Base-by-base conservation (phyloP, 805 yeast species). In the Zygosaccharomyces siamensis region DNA sequence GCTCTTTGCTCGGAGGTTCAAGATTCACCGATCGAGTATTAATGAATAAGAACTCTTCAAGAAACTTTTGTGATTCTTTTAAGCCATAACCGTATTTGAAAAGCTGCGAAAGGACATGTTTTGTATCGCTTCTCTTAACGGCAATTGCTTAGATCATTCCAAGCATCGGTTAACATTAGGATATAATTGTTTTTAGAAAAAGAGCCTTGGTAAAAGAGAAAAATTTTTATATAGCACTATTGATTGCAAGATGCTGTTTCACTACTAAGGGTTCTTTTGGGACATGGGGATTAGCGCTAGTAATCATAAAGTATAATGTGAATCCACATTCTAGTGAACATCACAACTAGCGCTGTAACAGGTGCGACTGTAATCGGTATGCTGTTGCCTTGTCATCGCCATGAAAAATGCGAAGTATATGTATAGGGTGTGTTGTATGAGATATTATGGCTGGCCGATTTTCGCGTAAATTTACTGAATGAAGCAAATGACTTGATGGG, bases 391-490 rank as follows among this genome's bases (percentile, higher is more conserved):
- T 33, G 37, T 8, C 37, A 8, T 33, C 20, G 20, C 20, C 37
- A 33, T 33, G 12, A 33, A 11, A 33, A 14, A 20, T 16, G 8
- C 7, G 11, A 14, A 33, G 20, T 33, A 18, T 14, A 16, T 16
- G 7, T 14, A 16, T 33, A 14, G 11, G 37, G 37, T 14, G 20
- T 10, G 8, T 30, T 27, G 44, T 33, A 41, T 31, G 33, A 33
- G 23, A 33, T 26, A 41, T 24, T 16, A 33, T 41, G 44, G 37
- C 44, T 41, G 37, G 44, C 44, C 44, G 27, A 30, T 41, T 41
- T 41, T 41, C 44, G 44, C 44, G 44, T 41, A 41, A 41, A 30
- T 41, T 41, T 41, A 41, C 44, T 41, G 27, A 20, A 41, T 41
- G 36, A 20, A 41, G 44, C 44, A 41, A 41, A 41, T 10, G 37